Conservation (phyloP, 768 basidiomycete species). For the Lactarius psammicola region DNA sequence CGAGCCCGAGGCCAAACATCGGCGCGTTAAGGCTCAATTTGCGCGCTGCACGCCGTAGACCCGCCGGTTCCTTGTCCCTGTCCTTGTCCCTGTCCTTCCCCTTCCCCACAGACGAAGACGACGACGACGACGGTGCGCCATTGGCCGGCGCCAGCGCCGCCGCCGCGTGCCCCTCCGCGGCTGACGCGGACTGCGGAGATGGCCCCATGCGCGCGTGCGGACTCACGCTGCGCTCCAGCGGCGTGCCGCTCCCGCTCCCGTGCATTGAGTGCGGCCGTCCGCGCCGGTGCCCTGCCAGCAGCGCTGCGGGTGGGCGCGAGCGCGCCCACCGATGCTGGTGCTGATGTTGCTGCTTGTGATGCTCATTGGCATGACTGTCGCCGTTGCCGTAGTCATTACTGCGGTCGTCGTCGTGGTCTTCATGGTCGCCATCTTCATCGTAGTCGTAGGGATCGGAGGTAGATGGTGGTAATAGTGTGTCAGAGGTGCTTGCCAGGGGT, state of each 20-base stretch:
- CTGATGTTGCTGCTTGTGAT: neutral
- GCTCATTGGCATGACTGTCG: constrained; percentile 2
- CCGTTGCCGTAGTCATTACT: constrained; percentile 2
- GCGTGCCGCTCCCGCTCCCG: constrained; percentile 16
- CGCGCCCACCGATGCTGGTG: neutral
- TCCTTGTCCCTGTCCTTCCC: constrained; percentile 30
- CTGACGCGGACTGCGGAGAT: neutral
- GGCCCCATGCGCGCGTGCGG: neutral
- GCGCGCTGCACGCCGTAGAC: constrained; percentile 34
- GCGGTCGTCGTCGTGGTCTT: neutral
- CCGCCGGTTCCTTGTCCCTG: constrained; percentile 41
- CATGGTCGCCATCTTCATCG: neutral
- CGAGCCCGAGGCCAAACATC: constrained; percentile 50
- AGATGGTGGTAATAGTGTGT: neutral
- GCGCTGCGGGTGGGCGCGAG: neutral
- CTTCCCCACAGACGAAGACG: constrained; percentile 17
- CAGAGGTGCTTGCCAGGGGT: neutral
- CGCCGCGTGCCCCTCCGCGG: neutral
- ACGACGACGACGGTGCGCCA: constrained; percentile 1
- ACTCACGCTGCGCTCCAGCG: constrained; percentile 8
- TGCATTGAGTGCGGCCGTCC: constrained; percentile 22
- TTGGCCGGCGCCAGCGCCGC: neutral
- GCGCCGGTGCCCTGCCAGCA: constrained; percentile 7
- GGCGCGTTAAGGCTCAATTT: constrained; percentile 70
- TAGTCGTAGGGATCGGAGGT: neutral